Conservation (phyloP, 75 land plant genomes). For the Larix kaempferi region DNA sequence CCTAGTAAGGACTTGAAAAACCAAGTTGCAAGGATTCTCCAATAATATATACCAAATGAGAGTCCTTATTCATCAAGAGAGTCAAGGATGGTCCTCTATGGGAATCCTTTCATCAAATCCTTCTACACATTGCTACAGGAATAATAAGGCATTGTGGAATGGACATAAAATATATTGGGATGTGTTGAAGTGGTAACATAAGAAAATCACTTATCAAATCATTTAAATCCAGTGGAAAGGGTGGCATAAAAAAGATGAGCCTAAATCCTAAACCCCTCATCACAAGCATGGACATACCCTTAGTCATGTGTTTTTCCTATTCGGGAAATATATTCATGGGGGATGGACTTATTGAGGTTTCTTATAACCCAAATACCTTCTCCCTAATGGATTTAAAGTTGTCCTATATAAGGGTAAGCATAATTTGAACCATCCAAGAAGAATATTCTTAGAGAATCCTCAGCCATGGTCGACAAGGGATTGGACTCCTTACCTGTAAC, state of each 20-base stretch:
- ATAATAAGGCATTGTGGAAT: constrained; percentile 92
- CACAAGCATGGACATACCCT: constrained; percentile 54
- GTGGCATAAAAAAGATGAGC: constrained; percentile 61
- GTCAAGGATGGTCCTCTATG: constrained; percentile 84
- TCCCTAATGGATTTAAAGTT: constrained; percentile 91
- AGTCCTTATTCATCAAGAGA: constrained; percentile 69
- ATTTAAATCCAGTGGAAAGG: constrained; percentile 80
- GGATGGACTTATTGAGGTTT: constrained; percentile 51
- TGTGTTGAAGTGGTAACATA: constrained; percentile 97
- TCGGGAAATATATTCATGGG: constrained; percentile 98
- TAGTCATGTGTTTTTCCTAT: constrained; percentile 68
- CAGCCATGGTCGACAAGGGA: constrained; percentile 50
- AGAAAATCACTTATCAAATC: constrained; percentile 94
- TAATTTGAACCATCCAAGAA: constrained; percentile 74
- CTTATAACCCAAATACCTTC: constrained; percentile 91
- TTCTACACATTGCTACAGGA: constrained; percentile 75
- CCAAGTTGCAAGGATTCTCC: constrained; percentile 78
- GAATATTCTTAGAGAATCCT: constrained; percentile 42
- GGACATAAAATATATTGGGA: constrained; percentile 92
- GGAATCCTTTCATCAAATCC: constrained; percentile 85
- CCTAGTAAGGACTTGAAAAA: constrained; percentile 69
- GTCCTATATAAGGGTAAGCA: constrained; percentile 94
- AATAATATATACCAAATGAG: constrained; percentile 87
- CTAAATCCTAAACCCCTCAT: constrained; percentile 92
- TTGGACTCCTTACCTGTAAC: constrained; percentile 85